Base-by-base conservation (phyloP, 495 filamentous ascomycete species). In the Penicillium steckii region DNA sequence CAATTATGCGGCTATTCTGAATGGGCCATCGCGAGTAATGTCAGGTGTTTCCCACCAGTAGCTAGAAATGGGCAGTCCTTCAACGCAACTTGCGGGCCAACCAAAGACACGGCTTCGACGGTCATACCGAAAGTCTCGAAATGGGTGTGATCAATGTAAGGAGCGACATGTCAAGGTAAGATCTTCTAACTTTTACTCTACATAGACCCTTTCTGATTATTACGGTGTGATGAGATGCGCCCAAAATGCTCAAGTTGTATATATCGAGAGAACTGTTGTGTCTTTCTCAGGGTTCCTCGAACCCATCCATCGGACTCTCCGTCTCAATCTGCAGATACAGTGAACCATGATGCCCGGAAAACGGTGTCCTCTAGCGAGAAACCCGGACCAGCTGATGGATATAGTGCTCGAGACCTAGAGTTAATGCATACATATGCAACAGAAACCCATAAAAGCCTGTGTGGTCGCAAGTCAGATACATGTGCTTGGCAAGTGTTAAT, bases 401-500 rank as follows among this genome's bases (percentile, higher is more conserved):
- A 40, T 18, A 23, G 15, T 3, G 44, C 43, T 9, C 44, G 47
- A 3, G 52, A 56, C 8, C 35, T 60, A 18, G 52, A 60, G 35
- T 32, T 60, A 8, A 60, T 60, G 57, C 57, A 56, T 40, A 49
- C 43, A 19, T 60, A 50, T 26, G 33, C 57, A 1, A 60, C 49
- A 13, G 53, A 50, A 7, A 55, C 57, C 0, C 56, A 46, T 42
- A 40, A 23, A 13, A 60, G 52, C 30, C 32, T 60, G 3, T 64
- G 64, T 42, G 47, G 57, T 6, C 52, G 55, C 19, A 58, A 60
- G 8, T 57, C 62, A 24, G 61, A 64, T 52, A 42, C 29, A 23
- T 10, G 45, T 3, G 8, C 21, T 18, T 35, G 12, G 32, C 32
- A 15, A 35, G n/a, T 5, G 5, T 15, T 13, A 15, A 35, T 35